Evolutionary conservation across 2,329 filamentous ascomycete species (phyloP), one percentile per base, ranked within the genome.

Genomic region (Trichophyton schoenleinii): DNA sequence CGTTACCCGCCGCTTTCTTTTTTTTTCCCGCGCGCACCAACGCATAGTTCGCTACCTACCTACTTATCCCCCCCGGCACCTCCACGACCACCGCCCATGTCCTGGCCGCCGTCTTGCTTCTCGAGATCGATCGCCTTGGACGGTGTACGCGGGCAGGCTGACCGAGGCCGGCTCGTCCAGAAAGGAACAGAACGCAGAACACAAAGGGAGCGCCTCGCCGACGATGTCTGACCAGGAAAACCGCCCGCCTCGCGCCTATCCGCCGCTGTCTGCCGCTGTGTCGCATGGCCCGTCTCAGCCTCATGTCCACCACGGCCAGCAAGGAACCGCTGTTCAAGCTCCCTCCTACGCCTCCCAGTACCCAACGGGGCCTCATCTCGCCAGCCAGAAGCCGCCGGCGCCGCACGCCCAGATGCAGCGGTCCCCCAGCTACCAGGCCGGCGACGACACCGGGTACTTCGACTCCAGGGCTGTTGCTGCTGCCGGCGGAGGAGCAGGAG

Each of bases 391-490:
- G 61, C 34, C 34, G 62, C 73, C 69, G 61, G 9, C 34, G 62
- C 73, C 69, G 60, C 72, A 74, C 58, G 71, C 72, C 62, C 68
- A 74, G 52, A 71, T 78, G 64, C 75, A 75, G 63, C 80, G 87
- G 66, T 81, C 83, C 65, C 81, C 83, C 57, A 92, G 87, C 77
- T 91, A 89, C 77, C 86, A 90, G 72, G 83, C 81, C 66, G 88
- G 87, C 65, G 89, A 94, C 72, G 88, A 92, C 71, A 77, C 79
- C 57, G 74, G 77, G 57, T 83, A 84, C 61, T 75, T 76, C 62
- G 73, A 75, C 62, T 22, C 34, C 46, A 41, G 57, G 53, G 49
- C 34, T 5, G 25, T 5, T 28, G 42, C 34, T 48, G 60, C 38
- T 66, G 67, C 49, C 66, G 66, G 34, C 66, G 68, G 53, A 66